Conservation (phyloP, 441 rosid genomes). For the Adansonia grandidieri region DNA sequence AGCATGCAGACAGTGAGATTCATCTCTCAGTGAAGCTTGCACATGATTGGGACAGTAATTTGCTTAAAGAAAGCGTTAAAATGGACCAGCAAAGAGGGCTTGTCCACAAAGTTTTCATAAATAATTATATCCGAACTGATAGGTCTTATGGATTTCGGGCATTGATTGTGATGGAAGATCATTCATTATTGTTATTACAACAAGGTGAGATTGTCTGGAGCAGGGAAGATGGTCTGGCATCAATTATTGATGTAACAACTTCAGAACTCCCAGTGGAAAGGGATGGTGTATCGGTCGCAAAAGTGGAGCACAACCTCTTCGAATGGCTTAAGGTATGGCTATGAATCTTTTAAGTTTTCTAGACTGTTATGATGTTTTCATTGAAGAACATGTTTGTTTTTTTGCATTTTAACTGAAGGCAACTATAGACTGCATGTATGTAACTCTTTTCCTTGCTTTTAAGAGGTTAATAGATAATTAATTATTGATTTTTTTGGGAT, state of each 20-base stretch:
- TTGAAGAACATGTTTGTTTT: not conserved
- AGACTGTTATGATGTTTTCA: not conserved
- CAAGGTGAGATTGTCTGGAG: slow-evolving; percentile 97
- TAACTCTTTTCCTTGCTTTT: not conserved
- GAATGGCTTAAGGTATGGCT: slow-evolving; percentile 93
- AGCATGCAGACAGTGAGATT: slow-evolving; percentile 63
- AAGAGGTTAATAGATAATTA: not conserved
- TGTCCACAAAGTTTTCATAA: slow-evolving; percentile 87
- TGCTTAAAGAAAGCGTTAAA: slow-evolving; percentile 75
- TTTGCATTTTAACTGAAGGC: slow-evolving; percentile 1
- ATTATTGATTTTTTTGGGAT: slow-evolving; percentile 1
- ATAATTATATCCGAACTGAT: slow-evolving; percentile 87
- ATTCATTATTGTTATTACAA: slow-evolving; percentile 85
- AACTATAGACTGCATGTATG: not conserved
- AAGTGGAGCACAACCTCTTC: slow-evolving; percentile 88
- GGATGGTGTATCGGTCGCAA: slow-evolving; percentile 91
- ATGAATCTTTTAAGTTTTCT: not conserved
- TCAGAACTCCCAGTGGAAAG: slow-evolving; percentile 91
- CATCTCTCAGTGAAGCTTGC: slow-evolving; percentile 72
- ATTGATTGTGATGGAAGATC: slow-evolving; percentile 97
- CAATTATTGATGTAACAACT: slow-evolving; percentile 77
- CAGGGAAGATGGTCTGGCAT: slow-evolving; percentile 96
- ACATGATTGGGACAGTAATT: slow-evolving; percentile 64
- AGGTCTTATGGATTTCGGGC: slow-evolving; percentile 95
- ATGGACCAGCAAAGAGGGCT: slow-evolving; percentile 80